Base-by-base conservation (phyloP, 2,329 filamentous ascomycete species). In the Penicillium sp. region DNA sequence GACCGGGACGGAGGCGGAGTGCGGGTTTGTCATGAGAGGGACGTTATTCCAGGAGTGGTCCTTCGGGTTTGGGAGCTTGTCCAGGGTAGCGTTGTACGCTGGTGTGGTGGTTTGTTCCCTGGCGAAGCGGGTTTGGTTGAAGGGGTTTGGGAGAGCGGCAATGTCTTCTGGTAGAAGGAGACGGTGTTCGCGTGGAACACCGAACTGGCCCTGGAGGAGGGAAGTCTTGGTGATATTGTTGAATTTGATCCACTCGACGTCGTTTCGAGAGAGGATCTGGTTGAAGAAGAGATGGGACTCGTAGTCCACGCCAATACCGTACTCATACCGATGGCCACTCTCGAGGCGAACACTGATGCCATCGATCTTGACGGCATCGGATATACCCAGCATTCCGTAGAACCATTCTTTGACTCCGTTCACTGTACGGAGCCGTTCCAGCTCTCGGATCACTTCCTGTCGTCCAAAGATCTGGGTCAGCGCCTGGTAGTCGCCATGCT, bases 381-480 rank as follows among this genome's bases (percentile, higher is more conserved):
- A 76, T 22, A 80, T 78, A 4, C 79, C 77, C 13, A 81, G 65
- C 56, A 69, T 61, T 5, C 71, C 69, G 19, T 77, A 75, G 7
- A 82, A 60, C 74, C 76, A 79, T 47, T 80, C 76, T 53, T 74
- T 73, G 69, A 76, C 73, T 17, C 64, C 67, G 64, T 61, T 79
- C 37, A 69, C 66, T 30, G 72, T 76, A 51, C 68, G 65, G 60
- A 75, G 75, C 59, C 77, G 73, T 55, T 79, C 73, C 2, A 78
- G 65, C 61, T 84, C 79, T 37, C 85, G 77, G 49, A 81, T 71
- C 53, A 81, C 81, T 69, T 86, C 84, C 68, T 86, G 85, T 49
- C 82, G 79, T 24, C 81, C 83, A 59, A 81, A 86, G 44, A 87
- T 80, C 60, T 83, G 79, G 4, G 82, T 78, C 56, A 86, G 79